Evolutionary conservation across 257 asterid species (phyloP).

Genomic region (Henckelia pumila): DNA sequence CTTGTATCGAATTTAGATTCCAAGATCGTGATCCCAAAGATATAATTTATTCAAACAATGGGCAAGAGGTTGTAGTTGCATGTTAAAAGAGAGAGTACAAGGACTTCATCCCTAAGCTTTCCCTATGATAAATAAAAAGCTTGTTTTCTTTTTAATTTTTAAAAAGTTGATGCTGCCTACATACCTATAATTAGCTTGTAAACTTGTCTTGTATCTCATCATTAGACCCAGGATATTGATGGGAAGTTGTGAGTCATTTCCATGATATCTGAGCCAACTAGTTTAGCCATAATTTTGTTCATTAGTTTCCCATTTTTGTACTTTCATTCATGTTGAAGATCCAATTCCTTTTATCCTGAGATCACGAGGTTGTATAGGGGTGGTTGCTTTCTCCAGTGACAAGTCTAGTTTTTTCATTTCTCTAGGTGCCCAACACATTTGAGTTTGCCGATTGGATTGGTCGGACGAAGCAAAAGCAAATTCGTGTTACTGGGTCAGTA

Average conservation of each 20-base stretch:
- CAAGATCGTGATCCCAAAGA: neutral
- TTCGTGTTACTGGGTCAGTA: constrained; percentile 90
- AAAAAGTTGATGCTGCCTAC: no score
- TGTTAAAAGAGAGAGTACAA: neutral
- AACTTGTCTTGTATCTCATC: no score
- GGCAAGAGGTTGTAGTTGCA: neutral
- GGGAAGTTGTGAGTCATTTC: constrained; percentile 13
- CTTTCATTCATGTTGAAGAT: neutral
- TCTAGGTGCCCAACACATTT: constrained; percentile 89
- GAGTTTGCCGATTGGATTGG: constrained; percentile 99
- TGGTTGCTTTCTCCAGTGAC: constrained; percentile 15
- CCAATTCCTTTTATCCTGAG: constrained; percentile 6
- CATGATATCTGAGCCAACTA: constrained; percentile 1
- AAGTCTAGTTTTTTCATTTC: constrained; percentile 15
- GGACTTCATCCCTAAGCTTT: neutral
- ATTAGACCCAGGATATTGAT: neutral
- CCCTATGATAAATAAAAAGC: neutral
- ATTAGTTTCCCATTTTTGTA: neutral
- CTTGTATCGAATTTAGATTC: no score
- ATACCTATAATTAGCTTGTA: no score
- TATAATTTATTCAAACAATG: neutral
- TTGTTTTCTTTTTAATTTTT: no score
- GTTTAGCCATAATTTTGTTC: constrained; percentile 14
- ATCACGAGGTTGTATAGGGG: constrained; percentile 7
- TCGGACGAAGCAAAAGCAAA: constrained; percentile 89